Conservation (phyloP, 2,329 filamentous ascomycete genomes). For the Ophiocordyceps australis region DNA sequence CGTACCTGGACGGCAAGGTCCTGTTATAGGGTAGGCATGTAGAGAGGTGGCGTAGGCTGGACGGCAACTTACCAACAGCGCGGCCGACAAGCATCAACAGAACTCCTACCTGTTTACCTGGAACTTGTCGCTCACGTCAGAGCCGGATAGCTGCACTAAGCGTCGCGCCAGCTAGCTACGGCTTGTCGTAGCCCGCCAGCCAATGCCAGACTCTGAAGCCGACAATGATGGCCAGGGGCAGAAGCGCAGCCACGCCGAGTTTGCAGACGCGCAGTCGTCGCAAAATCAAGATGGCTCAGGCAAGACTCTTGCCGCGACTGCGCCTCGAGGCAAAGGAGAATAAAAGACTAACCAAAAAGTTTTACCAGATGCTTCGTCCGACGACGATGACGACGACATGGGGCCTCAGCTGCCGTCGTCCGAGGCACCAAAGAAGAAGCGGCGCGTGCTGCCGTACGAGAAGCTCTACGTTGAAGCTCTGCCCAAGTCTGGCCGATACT, state of each 20-base stretch:
- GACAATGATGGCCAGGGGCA: slow-evolving; percentile 16
- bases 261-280: too few species aligned
- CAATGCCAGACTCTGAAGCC: too few species aligned
- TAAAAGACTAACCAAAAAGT: too few species aligned
- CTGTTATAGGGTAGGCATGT: background rate
- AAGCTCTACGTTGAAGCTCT: slow-evolving; percentile 87
- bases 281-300: slow-evolving; percentile 20
- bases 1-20: background rate
- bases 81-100: too few species aligned
- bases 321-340: too few species aligned
- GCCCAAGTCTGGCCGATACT: slow-evolving; percentile 67
- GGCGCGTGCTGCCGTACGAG: slow-evolving; percentile 78
- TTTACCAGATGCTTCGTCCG: slow-evolving; percentile 49
- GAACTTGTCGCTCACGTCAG: too few species aligned
- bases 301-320: too few species aligned
- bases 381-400: slow-evolving; percentile 57
- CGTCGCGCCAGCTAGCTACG: background rate
- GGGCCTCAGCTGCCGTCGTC: slow-evolving; percentile 78
- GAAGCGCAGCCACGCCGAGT: slow-evolving; percentile 36
- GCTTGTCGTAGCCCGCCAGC: too few species aligned
- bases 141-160: too few species aligned
- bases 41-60: too few species aligned
- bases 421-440: slow-evolving; percentile 77
- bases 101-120: too few species aligned
- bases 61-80: too few species aligned